phyloP scores from a whole-genome alignment of 75 land plant genomes.

The Isoetes taiwanensis region DNA sequence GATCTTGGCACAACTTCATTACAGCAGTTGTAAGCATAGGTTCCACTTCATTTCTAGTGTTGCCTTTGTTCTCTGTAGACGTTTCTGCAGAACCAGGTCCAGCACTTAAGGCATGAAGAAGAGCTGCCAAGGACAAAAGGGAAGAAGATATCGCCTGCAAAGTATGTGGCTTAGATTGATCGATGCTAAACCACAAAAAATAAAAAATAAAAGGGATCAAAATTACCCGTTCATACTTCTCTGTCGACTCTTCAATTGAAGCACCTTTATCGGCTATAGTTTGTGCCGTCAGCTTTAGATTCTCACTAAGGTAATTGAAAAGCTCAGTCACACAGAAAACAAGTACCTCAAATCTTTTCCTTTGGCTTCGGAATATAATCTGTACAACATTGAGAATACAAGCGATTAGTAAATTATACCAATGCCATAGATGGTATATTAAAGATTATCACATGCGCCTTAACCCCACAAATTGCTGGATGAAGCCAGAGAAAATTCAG shows the following conservation, averaged over 20 bases:
- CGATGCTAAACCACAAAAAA: background rate
- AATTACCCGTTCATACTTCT: slow-evolving; percentile 26
- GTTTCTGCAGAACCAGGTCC: slow-evolving; percentile 22
- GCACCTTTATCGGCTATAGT: slow-evolving; percentile 56
- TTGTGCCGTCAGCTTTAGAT: slow-evolving; percentile 65
- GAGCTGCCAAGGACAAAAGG: slow-evolving; percentile 67
- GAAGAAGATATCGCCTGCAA: slow-evolving; percentile 72
- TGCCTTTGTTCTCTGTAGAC: slow-evolving; percentile 25
- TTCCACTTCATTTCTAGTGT: slow-evolving; percentile 16
- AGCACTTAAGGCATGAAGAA: slow-evolving; percentile 50
- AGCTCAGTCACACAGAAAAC: slow-evolving; percentile 60
- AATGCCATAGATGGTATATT: no score
- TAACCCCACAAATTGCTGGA: background rate
- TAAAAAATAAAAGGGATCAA: background rate
- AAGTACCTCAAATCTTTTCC: slow-evolving; percentile 74
- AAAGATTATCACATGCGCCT: no score
- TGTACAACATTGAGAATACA: slow-evolving; percentile 26
- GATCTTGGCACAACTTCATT: slow-evolving; percentile 39
- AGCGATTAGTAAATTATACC: no score
- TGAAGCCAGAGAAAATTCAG: background rate
- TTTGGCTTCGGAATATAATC: slow-evolving; percentile 78
- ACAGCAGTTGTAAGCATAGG: slow-evolving; percentile 25
- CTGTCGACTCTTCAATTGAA: slow-evolving; percentile 60
- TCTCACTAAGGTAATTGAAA: slow-evolving; percentile 64
- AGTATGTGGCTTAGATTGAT: background rate